Conservation (phyloP, 805 yeast genomes). For the Citeromyces matritensis region DNA sequence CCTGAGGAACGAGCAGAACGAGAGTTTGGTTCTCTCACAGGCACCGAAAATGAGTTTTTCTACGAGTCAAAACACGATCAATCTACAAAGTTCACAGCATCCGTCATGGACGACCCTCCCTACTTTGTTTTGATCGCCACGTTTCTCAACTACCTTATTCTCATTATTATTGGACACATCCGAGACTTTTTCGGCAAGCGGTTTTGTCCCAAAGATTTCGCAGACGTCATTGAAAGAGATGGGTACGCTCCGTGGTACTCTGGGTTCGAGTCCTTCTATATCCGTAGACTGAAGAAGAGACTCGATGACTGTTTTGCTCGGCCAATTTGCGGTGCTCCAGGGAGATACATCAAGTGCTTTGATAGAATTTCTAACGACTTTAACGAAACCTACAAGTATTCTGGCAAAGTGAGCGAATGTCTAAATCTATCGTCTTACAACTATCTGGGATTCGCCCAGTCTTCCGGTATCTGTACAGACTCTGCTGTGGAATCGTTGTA, state of each 20-base stretch:
- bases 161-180: conserved; percentile 80
- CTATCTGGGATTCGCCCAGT: conserved; percentile 94
- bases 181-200: conserved; percentile 77
- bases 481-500: conserved; percentile 47
- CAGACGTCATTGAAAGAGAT: conserved; percentile 56
- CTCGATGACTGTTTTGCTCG: conserved; percentile 91
- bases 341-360: conserved; percentile 72
- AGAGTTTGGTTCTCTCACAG: conserved; percentile 63
- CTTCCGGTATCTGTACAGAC: conserved; percentile 83
- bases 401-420: conserved; percentile 66
- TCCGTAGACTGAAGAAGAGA: conserved; percentile 81
- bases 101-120: conserved; percentile 74
- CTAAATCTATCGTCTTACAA: conserved; percentile 84
- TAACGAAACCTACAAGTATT: conserved; percentile 50
- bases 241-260: conserved; percentile 96
- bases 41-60: conserved; percentile 46
- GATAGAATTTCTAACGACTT: conserved; percentile 61
- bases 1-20: conserved; percentile 28
- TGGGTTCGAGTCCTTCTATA: conserved; percentile 85
- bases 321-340: conserved; percentile 97
- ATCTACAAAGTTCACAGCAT: conserved; percentile 43
- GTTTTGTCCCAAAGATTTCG: conserved; percentile 51
- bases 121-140: conserved; percentile 67
- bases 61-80: conserved; percentile 31
- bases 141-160: conserved; percentile 68